Conservation (phyloP, 2,329 filamentous ascomycete genomes). For the Exophiala calicioides region DNA sequence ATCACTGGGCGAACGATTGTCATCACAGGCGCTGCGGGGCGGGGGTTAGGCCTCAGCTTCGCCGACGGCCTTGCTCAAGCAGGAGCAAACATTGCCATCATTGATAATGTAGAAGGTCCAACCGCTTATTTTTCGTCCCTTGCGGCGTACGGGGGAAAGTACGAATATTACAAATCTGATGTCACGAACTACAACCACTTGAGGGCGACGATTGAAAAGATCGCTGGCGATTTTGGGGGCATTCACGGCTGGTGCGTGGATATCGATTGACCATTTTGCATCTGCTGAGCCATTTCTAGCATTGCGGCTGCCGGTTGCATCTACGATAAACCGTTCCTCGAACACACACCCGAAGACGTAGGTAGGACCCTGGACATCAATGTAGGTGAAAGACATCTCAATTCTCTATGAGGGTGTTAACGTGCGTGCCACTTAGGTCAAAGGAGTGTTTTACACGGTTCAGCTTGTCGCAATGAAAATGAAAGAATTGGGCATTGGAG, state of each 20-base stretch:
- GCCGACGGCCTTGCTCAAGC: slow-evolving; percentile 24
- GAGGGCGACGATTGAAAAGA: slow-evolving; percentile 6
- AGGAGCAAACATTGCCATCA: slow-evolving; percentile 15
- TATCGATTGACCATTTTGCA: slow-evolving; percentile 9
- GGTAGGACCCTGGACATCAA: slow-evolving; percentile 27
- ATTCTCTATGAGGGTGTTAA: too few relatives aligned
- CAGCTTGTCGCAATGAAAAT: slow-evolving; percentile 11
- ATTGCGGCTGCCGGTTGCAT: slow-evolving; percentile 24
- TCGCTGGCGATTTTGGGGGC: slow-evolving; percentile 13
- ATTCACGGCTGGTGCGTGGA: slow-evolving; percentile 13
- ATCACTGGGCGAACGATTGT: slow-evolving; percentile 28
- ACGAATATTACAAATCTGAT: slow-evolving; percentile 13
- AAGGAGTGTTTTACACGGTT: slow-evolving; percentile 13
- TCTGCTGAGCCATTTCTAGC: slow-evolving; percentile 31
- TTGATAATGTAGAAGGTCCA: slow-evolving; percentile 3
- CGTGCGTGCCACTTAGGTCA: slow-evolving; percentile 11
- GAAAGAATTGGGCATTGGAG: slow-evolving; percentile 14
- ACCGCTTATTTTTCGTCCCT: background rate
- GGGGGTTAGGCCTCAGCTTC: slow-evolving; percentile 28
- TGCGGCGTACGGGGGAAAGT: background rate
- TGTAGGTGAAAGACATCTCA: too few relatives aligned
- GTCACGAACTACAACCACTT: slow-evolving; percentile 9
- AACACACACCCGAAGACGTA: slow-evolving; percentile 21
- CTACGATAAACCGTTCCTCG: slow-evolving; percentile 12
- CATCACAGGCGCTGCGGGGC: slow-evolving; percentile 29